Conservation (phyloP, 345 rosid genomes). For the Lenwebbia sp. region DNA sequence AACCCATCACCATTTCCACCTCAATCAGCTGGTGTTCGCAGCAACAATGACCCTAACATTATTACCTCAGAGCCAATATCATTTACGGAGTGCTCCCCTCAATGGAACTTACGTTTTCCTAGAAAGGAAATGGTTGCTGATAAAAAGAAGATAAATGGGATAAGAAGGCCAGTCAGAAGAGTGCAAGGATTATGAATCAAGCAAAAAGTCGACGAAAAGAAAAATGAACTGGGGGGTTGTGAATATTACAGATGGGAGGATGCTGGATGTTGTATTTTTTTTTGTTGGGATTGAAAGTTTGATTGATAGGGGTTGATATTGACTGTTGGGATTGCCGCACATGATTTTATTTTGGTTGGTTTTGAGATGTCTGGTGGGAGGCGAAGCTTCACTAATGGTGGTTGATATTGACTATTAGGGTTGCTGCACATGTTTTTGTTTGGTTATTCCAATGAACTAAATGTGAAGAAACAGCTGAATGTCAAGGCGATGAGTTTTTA, state of each 20-base stretch:
- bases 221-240: too few species aligned
- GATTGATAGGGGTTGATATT: too few species aligned
- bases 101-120: neutral
- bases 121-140: neutral
- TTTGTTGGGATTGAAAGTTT: too few species aligned
- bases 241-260: too few species aligned
- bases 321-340: neutral
- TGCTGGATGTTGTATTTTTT: too few species aligned
- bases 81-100: neutral
- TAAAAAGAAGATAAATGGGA: neutral
- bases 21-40: neutral
- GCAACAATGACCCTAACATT: neutral
- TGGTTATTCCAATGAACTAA: neutral
- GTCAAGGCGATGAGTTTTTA: neutral
- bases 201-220: too few species aligned
- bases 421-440: neutral
- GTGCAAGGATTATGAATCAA: too few species aligned
- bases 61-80: neutral
- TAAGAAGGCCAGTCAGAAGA: neutral
- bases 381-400: neutral
- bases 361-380: neutral
- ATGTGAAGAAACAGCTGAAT: neutral
- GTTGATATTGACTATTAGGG: neutral
- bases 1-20: neutral
- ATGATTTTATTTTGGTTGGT: neutral